Evolutionary conservation across 2,329 filamentous ascomycete species (phyloP), one percentile per base, ranked within the genome.

Genomic region (Stemphylium vesicarium): DNA sequence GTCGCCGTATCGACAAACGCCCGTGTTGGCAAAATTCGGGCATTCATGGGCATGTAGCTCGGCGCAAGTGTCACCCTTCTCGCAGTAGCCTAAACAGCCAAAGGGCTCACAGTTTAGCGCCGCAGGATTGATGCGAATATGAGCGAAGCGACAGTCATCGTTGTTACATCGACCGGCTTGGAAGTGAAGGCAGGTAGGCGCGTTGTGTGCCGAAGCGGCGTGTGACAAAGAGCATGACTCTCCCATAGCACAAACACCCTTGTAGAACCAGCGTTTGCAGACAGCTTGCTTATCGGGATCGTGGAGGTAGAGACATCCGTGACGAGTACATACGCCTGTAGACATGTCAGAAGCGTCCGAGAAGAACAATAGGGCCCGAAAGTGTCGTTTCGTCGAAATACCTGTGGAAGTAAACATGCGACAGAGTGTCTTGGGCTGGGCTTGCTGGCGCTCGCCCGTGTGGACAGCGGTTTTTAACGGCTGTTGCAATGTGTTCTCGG

Each of bases 41-140:
- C 95, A 98, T 77, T 98, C 94, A 78, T 89, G 89, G 53, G 94
- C 89, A 79, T 99, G 95, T 57, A 92, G 89, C 61, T 95, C 87
- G 56, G 85, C 78, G 77, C 95, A 98, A 50, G 82, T 78, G 51
- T 84, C 83, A 57, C 94, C 95, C 73, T 90, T 90, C 58, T 90
- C 88, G 80, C 95, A 98, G 77, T 92, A 98, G 48, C 95, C 94
- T 70, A 93, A 84, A 49, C 87, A 85, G 24, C 91, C 94, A 80
- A 99, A 98, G 16, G 85, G 79, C 66, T 87, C 85, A 79, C 95
- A 99, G 42, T 97, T 91, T 26, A 84, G 87, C 45, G 93, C 91
- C 71, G 84, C 83, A 63, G 90, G 85, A 63, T 89, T 87, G 65
- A 95, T 87, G 72, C 87, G 84, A 66, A 91, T 85, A 80, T 99